A percentile compares a stretch with the other conserved stretches of the same genome.
Conservation (phyloP, 2,329 filamentous ascomycete genomes). For the Madurella fahalii region DNA sequence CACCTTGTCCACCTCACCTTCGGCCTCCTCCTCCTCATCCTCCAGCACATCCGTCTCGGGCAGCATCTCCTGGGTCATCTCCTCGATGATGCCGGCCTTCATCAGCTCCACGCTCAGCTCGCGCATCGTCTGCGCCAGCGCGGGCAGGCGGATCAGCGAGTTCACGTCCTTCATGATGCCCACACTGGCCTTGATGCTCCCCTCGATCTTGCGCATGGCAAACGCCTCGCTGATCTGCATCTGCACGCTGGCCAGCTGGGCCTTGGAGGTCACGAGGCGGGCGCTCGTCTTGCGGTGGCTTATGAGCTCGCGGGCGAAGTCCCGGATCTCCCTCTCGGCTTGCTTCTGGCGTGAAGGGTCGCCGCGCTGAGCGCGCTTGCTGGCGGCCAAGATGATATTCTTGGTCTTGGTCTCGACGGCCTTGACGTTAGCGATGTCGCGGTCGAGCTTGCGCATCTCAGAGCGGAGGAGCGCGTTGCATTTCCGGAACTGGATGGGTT, state of each 20-base stretch:
- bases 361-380: conserved; percentile 67
- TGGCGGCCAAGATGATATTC: conserved; percentile 76
- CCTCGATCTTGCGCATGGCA: conserved; percentile 91
- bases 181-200: conserved; percentile 78
- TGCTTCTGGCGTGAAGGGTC: conserved; percentile 76
- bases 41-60: conserved; percentile 69
- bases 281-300: conserved; percentile 70
- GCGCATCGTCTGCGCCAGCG: conserved; percentile 84
- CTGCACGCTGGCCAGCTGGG: conserved; percentile 85
- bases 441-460: conserved; percentile 91
- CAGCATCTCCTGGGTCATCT: conserved; percentile 86
- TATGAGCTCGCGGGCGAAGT: conserved; percentile 84
- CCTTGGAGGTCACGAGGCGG: conserved; percentile 79
- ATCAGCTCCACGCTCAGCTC: conserved; percentile 83
- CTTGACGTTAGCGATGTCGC: conserved; percentile 78
- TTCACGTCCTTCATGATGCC: conserved; percentile 98
- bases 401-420: conserved; percentile 79
- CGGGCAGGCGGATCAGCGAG: conserved; percentile 73
- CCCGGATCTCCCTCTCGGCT: conserved; percentile 76
- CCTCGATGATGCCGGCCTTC: conserved; percentile 94
- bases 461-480: conserved; percentile 85
- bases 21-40: conserved; percentile 70
- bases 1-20: conserved; percentile 85
- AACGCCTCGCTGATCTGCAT: conserved; percentile 99
- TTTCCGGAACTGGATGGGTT: conserved; percentile 71